Conservation (phyloP, 257 asterid species). For the Cynanchum wilfordii region DNA sequence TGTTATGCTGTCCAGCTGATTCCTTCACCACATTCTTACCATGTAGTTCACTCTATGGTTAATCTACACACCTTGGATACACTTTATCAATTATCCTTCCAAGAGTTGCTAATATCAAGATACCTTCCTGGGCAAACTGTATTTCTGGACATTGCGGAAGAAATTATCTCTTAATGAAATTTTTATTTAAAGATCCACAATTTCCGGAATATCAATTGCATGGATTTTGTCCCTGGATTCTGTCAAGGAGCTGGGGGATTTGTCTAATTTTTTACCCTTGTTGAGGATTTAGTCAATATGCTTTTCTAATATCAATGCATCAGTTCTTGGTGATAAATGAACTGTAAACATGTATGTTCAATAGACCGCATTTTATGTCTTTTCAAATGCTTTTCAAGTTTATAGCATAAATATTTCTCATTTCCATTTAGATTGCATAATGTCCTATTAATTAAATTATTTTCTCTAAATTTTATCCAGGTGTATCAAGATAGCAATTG, state of each 20-base stretch:
- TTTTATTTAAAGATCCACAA: background rate
- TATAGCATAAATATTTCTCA: too few species aligned
- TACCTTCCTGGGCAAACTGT: background rate
- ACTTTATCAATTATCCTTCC: background rate
- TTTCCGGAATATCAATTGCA: background rate
- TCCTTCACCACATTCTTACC: background rate
- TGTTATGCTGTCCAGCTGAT: background rate
- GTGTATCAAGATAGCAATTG: slow-evolving; percentile 92
- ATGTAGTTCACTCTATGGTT: background rate
- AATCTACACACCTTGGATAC: background rate
- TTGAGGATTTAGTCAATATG: background rate
- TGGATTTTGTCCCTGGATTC: background rate
- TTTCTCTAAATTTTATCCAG: slow-evolving; percentile 34
- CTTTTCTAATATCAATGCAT: background rate
- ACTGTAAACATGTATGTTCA: background rate
- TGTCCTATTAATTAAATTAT: slow-evolving; percentile 1
- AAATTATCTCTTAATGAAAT: too few species aligned
- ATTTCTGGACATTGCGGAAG: background rate
- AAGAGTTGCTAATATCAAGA: background rate
- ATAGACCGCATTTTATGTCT: background rate
- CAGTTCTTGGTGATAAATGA: background rate
- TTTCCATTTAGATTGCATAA: background rate
- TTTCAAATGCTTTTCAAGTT: too few species aligned
- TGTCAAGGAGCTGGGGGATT: background rate
- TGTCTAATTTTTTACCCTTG: background rate